phyloP scores from a whole-genome alignment of 176 grass and related monocot species.

The Bromus sterilis region DNA sequence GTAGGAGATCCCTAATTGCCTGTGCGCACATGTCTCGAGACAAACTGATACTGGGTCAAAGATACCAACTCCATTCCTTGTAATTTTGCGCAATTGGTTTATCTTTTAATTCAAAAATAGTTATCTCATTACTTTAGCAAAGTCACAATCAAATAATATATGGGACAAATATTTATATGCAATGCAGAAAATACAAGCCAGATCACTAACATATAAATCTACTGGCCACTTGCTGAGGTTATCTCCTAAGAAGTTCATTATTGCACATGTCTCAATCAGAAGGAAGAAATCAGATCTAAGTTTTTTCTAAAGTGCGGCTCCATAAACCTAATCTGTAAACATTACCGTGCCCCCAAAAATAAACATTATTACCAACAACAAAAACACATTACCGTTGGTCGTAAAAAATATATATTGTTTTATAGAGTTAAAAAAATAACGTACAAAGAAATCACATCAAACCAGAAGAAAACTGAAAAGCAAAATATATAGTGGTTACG shows the following conservation, averaged over 20 bases:
- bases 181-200: not conserved
- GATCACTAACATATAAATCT: too few species aligned
- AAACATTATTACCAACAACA: too few species aligned
- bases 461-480: not conserved
- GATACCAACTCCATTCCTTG: too few species aligned
- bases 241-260: not conserved
- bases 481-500: not conserved
- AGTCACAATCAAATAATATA: not conserved
- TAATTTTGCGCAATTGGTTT: too few species aligned
- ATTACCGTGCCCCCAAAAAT: not conserved
- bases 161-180: too few species aligned
- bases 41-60: too few species aligned
- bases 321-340: not conserved
- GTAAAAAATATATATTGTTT: not conserved
- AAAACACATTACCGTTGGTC: not conserved
- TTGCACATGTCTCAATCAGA: not conserved
- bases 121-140: not conserved
- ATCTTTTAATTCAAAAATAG: too few species aligned
- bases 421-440: too few species aligned
- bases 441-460: not conserved
- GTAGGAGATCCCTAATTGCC: too few species aligned
- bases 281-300: not conserved
- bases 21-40: too few species aligned
- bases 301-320: too few species aligned
- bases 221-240: not conserved